Percentiles rank a stretch among this genome's conserved stretches.
These are phyloP conservation scores for Cryomyces minteri DNA, from an alignment of 495 filamentous ascomycete species.

Conservation along the genomic window DNA sequence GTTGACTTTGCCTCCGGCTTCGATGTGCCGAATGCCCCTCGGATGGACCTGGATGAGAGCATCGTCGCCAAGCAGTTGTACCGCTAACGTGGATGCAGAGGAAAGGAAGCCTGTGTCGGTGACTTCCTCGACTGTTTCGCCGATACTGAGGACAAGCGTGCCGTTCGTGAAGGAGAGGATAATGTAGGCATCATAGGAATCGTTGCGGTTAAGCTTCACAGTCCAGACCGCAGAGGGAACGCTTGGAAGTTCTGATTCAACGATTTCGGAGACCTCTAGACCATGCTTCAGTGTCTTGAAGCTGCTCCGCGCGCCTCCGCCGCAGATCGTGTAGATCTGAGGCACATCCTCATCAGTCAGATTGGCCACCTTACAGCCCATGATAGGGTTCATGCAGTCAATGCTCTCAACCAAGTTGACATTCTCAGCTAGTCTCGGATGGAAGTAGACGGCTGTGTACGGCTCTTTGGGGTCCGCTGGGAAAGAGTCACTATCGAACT, in stretches of 20 bases:
- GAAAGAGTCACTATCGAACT: conserved; percentile 68
- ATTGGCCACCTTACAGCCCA: conserved; percentile 82
- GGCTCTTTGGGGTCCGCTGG: conserved; percentile 49
- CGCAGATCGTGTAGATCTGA: conserved; percentile 86
- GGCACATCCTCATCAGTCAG: conserved; percentile 81
- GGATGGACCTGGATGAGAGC: conserved; percentile 89
- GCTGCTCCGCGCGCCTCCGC: conserved; percentile 68
- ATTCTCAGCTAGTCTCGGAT: conserved; percentile 61
- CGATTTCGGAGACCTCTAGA: conserved; percentile 81
- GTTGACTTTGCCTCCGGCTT: conserved; percentile 61
- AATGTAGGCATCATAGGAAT: conserved; percentile 70
- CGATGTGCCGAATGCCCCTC: conserved; percentile 80
- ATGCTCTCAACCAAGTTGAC: conserved; percentile 71
- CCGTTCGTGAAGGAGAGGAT: conserved; percentile 49
- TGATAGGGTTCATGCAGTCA: conserved; percentile 73
- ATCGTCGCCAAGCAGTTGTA: conserved; percentile 87
- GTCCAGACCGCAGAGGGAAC: conserved; percentile 88
- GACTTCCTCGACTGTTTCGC: conserved; percentile 90
- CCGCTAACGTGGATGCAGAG: conserved; percentile 70
- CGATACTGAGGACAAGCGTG: conserved; percentile 80
- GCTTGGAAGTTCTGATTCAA: conserved; percentile 74
- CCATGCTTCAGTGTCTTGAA: conserved; percentile 88
- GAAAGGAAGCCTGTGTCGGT: conserved; percentile 82
- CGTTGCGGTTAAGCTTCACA: conserved; percentile 62
- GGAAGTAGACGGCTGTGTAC: conserved; percentile 67